These are phyloP conservation scores for Septoria petroselini DNA, from an alignment of 2,329 filamentous ascomycete genomes.

Conservation along the genomic window DNA sequence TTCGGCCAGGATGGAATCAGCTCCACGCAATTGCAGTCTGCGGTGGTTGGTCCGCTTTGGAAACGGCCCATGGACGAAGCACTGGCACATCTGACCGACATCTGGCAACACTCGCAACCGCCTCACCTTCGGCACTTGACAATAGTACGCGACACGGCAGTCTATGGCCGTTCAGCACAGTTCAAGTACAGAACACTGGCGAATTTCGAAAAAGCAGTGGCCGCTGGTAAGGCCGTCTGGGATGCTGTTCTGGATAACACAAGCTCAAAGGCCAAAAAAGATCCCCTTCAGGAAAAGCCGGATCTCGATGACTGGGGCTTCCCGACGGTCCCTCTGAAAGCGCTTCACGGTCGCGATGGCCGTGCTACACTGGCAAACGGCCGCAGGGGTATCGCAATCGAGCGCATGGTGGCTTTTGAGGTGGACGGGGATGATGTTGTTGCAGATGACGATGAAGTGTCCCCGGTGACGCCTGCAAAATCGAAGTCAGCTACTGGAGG, in stretches of 20 bases:
- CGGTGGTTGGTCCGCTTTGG: constrained; percentile 51
- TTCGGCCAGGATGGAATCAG: constrained; percentile 51
- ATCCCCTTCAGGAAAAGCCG: constrained; percentile 12
- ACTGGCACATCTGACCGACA: constrained; percentile 52
- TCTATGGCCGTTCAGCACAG: constrained; percentile 48
- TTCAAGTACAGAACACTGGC: constrained; percentile 55
- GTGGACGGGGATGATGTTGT: constrained; percentile 32
- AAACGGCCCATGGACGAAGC: constrained; percentile 54
- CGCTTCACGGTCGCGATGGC: constrained; percentile 43
- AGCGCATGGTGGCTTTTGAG: constrained; percentile 9
- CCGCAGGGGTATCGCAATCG: constrained; percentile 12
- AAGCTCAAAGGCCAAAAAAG: constrained; percentile 32
- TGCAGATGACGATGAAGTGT: constrained; percentile 10
- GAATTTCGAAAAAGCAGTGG: constrained; percentile 54
- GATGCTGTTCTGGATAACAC: constrained; percentile 48
- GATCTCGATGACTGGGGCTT: constrained; percentile 51
- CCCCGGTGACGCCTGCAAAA: not conserved
- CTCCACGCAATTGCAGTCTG: constrained; percentile 42
- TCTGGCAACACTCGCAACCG: constrained; percentile 59
- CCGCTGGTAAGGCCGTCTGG: constrained; percentile 51
- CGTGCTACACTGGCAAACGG: constrained; percentile 42
- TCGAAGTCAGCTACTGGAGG: constrained; percentile 2
- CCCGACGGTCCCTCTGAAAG: constrained; percentile 35
- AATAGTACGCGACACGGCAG: constrained; percentile 54
- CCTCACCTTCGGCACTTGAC: constrained; percentile 55